Evolutionary conservation across 805 yeast genomes (phyloP).

Genomic region (Kodamaea restingae): DNA sequence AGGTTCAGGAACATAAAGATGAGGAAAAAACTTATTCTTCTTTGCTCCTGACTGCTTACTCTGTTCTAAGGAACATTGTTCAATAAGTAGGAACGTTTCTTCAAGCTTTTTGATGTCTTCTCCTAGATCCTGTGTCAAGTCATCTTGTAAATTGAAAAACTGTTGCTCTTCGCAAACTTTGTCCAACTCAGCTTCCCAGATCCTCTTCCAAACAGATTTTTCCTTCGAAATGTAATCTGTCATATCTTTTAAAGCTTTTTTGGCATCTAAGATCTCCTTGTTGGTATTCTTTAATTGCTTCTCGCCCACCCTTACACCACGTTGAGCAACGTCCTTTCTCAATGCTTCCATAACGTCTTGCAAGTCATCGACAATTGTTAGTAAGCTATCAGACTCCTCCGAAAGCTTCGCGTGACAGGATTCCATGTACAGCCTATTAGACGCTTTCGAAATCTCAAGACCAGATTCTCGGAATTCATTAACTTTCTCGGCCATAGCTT

Average conservation of each 20-base stretch:
- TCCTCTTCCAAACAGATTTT: slow-evolving; percentile 80
- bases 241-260: slow-evolving; percentile 48
- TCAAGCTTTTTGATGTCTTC: slow-evolving; percentile 78
- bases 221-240: slow-evolving; percentile 62
- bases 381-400: slow-evolving; percentile 66
- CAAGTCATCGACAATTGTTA: slow-evolving; percentile 82
- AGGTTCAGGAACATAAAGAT: slow-evolving; percentile 54
- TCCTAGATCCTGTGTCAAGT: slow-evolving; percentile 68
- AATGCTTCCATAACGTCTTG: slow-evolving; percentile 89
- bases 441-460: slow-evolving; percentile 31
- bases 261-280: slow-evolving; percentile 62
- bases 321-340: slow-evolving; percentile 84
- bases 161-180: slow-evolving; percentile 93
- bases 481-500: slow-evolving; percentile 42
- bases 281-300: slow-evolving; percentile 65
- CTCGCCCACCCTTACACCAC: slow-evolving; percentile 79
- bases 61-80: slow-evolving; percentile 76
- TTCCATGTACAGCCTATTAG: slow-evolving; percentile 63
- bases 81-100: slow-evolving; percentile 79
- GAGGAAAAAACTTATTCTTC: slow-evolving; percentile 35
- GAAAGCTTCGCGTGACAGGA: slow-evolving; percentile 70
- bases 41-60: slow-evolving; percentile 51
- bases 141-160: slow-evolving; percentile 85
- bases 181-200: slow-evolving; percentile 90
- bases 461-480: slow-evolving; percentile 49